Conservation (phyloP, 257 asterid genomes). For the Ilex aquifolium region DNA sequence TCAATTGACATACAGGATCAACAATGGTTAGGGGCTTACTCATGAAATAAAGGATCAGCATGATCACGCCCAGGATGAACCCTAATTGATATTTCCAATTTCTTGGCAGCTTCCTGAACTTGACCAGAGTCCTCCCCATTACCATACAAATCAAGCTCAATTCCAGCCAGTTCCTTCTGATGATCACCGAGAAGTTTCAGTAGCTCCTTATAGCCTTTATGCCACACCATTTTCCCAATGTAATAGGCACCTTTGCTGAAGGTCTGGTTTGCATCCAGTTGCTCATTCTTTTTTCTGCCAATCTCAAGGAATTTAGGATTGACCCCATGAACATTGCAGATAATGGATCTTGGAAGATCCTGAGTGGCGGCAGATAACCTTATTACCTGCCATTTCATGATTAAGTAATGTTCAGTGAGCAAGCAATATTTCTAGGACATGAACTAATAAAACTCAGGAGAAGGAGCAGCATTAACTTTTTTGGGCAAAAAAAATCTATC, state of each 20-base stretch:
- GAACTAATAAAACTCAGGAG: neutral
- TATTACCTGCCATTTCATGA: conserved; percentile 59
- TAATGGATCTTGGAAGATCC: conserved; percentile 85
- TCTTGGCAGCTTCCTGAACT: conserved; percentile 62
- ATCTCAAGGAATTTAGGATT: conserved; percentile 87
- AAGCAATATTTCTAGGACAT: neutral
- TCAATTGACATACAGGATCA: no score
- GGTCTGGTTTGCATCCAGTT: conserved; percentile 40
- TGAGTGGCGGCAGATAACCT: conserved; percentile 98
- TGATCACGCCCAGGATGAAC: conserved; percentile 97
- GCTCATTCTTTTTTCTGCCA: conserved; percentile 69
- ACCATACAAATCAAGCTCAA: conserved; percentile 86
- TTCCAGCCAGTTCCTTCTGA: conserved; percentile 65
- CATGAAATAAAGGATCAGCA: conserved; percentile 81
- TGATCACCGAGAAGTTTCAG: conserved; percentile 67
- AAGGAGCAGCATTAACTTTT: neutral
- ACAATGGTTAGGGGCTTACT: conserved; percentile 42
- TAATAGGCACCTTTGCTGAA: conserved; percentile 87
- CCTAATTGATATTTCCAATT: conserved; percentile 55
- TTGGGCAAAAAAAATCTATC: neutral
- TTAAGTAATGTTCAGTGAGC: conserved; percentile 2
- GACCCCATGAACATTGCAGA: conserved; percentile 96
- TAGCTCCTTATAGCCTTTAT: conserved; percentile 91
- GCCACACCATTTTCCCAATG: conserved; percentile 97
- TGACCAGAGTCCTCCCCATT: conserved; percentile 86